These are phyloP conservation scores for Danielia reshetovae DNA, from an alignment of 805 yeast species.

Conservation along the genomic window DNA sequence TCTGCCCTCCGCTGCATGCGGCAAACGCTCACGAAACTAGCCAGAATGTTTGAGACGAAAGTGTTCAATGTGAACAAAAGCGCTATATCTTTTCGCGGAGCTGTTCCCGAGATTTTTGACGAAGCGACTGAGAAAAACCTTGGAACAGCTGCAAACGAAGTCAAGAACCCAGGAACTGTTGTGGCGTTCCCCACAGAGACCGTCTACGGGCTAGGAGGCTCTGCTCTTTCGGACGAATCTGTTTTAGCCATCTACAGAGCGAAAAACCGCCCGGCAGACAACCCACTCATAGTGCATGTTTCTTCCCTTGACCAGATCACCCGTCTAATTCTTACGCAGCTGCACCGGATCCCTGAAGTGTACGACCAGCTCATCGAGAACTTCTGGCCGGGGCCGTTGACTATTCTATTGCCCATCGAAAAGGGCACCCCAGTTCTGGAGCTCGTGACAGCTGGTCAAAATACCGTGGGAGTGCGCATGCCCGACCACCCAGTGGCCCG, in stretches of 20 bases:
- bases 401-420: conserved; percentile 70
- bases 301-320: conserved; percentile 72
- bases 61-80: conserved; percentile 53
- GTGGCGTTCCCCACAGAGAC: conserved; percentile 98
- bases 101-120: conserved; percentile 48
- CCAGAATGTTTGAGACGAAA: conserved; percentile 22
- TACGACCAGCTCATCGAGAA: conserved; percentile 60
- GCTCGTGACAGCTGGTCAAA: conserved; percentile 80
- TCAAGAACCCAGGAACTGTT: conserved; percentile 28
- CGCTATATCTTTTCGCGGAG: conserved; percentile 46
- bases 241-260: conserved; percentile 79
- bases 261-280: conserved; percentile 92
- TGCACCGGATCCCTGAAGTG: conserved; percentile 57
- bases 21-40: conserved; percentile 1
- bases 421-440: conserved; percentile 52
- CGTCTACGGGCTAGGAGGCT: conserved; percentile 93
- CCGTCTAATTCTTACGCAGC: conserved; percentile 48
- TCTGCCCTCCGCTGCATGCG: conserved; percentile 2
- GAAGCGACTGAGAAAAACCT: conserved; percentile 49
- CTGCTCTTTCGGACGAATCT: conserved; percentile 68
- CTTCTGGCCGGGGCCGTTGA: conserved; percentile 97
- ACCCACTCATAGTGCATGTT: conserved; percentile 88
- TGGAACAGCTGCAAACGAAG: conserved; percentile 40
- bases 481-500: conserved; percentile 88
- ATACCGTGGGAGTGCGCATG: conserved; percentile 87